A percentile compares a stretch with the other conserved stretches of the same genome.
These are phyloP conservation scores for Mycosphaerella arachidis DNA, from an alignment of 2,329 filamentous ascomycete species.

Conservation along the genomic window DNA sequence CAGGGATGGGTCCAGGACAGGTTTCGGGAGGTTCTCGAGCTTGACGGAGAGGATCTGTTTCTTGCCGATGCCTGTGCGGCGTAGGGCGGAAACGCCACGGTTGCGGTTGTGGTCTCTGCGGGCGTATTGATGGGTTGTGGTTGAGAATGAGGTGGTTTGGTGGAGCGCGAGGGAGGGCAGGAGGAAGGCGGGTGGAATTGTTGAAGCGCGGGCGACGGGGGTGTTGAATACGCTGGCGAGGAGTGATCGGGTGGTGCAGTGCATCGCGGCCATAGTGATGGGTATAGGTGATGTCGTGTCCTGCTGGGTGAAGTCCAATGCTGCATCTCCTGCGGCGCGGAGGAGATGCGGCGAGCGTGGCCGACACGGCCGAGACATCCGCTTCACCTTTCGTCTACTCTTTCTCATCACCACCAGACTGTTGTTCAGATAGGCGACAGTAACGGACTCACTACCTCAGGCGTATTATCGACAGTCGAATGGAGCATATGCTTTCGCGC, in stretches of 20 bases:
- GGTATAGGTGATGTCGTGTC: not conserved
- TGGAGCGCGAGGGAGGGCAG: constrained; percentile 30
- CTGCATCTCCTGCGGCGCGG: not conserved
- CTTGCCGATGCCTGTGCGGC: constrained; percentile 62
- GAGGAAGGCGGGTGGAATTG: constrained; percentile 34
- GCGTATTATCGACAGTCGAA: too few species aligned
- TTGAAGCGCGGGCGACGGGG: constrained; percentile 6
- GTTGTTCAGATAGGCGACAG: too few species aligned
- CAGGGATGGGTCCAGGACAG: constrained; percentile 57
- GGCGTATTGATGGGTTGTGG: constrained; percentile 20
- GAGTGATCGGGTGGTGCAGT: constrained; percentile 22
- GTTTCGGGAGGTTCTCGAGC: constrained; percentile 67
- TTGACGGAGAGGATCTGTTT: constrained; percentile 62
- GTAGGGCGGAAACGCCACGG: constrained; percentile 77
- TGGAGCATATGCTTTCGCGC: too few species aligned
- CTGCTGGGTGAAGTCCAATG: not conserved
- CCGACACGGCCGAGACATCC: not conserved
- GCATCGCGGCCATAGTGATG: constrained; percentile 11
- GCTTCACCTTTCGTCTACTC: not conserved
- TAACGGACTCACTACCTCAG: too few species aligned
- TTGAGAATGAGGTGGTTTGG: constrained; percentile 28
- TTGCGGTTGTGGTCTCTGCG: constrained; percentile 69
- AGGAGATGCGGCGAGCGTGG: not conserved
- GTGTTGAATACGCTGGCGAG: constrained; percentile 17
- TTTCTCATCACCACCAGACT: too few species aligned